Evolutionary conservation across 2,329 filamentous ascomycete species (phyloP), one percentile per base, ranked within the genome.

Genomic region (Fusarium sp.): DNA sequence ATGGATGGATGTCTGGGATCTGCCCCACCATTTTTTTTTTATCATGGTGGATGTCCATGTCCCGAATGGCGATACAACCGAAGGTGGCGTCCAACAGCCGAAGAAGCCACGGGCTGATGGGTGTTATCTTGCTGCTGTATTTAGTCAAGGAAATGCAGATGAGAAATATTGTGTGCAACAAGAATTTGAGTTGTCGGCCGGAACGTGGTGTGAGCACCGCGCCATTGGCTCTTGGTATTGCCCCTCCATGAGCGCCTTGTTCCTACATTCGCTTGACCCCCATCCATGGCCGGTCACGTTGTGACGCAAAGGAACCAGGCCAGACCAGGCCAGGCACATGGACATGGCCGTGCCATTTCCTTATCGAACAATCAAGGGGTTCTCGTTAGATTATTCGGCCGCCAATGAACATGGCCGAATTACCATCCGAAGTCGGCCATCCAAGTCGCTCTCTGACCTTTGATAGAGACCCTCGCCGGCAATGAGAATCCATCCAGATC

Each of bases 351-450:
- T 30, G 48, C 27, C 60, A 72, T 75, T 75, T 37, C 73, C 71
- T 78, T 78, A 78, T 78, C 76, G 58, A 56, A 50, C 45, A 34
- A 64, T 32, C 71, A 66, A 64, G 65, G 32, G 64, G 73, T 35
- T 37, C 67, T 25, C 37, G 64, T 39, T 48, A 16, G 43, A 48
- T 67, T 48, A 67, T 48, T 35, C 48, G 56, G 65, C 73, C 48
- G 56, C 77, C 77, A 78, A 79, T 78, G 52, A 68, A 71, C 61
- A 56, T 61, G 61, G 68, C 62, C 37, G 70, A 76, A 76, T 77
- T 78, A 71, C 56, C 50, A 76, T 76, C 77, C 77, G 77, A 78
- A 77, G 70, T 78, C 77, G 77, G 77, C 74, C 72, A 43, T 64
- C 56, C 45, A 56, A 67, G 61, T 70, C 66, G 68, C 66, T 70